Evolutionary conservation across 495 filamentous ascomycete genomes (phyloP).

Genomic region (Gamarada debralockiae): DNA sequence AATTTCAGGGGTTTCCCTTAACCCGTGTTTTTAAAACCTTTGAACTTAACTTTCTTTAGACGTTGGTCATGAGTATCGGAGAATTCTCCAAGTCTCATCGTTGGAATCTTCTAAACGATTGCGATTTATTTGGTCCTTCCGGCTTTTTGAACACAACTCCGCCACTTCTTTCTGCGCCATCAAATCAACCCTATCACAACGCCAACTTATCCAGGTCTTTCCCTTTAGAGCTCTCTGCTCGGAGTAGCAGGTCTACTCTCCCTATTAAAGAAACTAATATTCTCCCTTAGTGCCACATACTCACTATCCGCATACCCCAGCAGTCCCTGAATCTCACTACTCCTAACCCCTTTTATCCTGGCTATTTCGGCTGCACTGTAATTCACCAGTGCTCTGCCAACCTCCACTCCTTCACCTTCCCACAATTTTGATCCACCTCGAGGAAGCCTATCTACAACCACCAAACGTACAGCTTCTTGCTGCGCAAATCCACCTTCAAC

Average conservation of each 20-base stretch:
- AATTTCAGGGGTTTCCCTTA: too few species aligned
- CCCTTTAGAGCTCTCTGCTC: conserved; percentile 17
- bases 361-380: conserved; percentile 81
- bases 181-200: too few species aligned
- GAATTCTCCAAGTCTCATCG: too few species aligned
- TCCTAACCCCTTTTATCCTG: conserved; percentile 79
- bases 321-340: conserved; percentile 69
- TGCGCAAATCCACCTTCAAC: conserved; percentile 85
- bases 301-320: conserved; percentile 92
- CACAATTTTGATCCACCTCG: conserved; percentile 28
- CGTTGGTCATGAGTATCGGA: too few species aligned
- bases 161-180: not conserved
- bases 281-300: conserved; percentile 88
- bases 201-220: not conserved
- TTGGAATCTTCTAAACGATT: too few species aligned
- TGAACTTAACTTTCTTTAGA: too few species aligned
- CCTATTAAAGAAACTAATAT: conserved; percentile 68
- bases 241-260: conserved; percentile 40
- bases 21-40: too few species aligned
- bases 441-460: conserved; percentile 57
- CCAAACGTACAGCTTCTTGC: conserved; percentile 84
- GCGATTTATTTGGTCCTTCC: too few species aligned
- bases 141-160: too few species aligned
- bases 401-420: conserved; percentile 61
- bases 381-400: conserved; percentile 90